phyloP scores from a whole-genome alignment of 495 filamentous ascomycete genomes.

The Penicillium fimorum region DNA sequence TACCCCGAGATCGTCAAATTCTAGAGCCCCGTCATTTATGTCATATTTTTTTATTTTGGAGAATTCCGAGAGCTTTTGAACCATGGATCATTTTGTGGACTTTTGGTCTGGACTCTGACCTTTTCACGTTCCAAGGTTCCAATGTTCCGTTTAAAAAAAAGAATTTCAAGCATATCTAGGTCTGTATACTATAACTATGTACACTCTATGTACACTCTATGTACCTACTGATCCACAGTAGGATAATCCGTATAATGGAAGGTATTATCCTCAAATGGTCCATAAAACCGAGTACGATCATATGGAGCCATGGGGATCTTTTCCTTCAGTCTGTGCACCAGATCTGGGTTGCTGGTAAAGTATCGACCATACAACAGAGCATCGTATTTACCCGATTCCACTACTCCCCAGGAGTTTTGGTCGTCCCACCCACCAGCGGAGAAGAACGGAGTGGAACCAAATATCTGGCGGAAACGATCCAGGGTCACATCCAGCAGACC shows the following conservation, averaged over 20 bases:
- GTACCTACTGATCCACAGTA: constrained; percentile 9
- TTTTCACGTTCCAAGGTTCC: background rate
- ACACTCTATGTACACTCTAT: background rate
- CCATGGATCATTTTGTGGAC: background rate
- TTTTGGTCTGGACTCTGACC: background rate
- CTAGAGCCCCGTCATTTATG: no score
- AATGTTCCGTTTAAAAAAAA: no score
- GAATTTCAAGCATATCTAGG: no score
- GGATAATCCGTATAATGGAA: constrained; percentile 35
- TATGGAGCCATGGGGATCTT: constrained; percentile 54
- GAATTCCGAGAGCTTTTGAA: background rate
- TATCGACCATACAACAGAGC: constrained; percentile 55
- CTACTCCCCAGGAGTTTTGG: constrained; percentile 43
- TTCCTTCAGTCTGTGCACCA: constrained; percentile 57
- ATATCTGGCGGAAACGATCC: constrained; percentile 41
- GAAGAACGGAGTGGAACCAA: constrained; percentile 48
- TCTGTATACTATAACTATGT: no score
- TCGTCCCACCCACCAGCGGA: constrained; percentile 50
- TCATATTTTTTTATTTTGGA: background rate
- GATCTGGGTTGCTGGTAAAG: constrained; percentile 68
- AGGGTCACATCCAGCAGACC: constrained; percentile 41
- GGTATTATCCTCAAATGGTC: constrained; percentile 38
- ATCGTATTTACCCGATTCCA: constrained; percentile 45
- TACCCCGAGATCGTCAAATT: no score
- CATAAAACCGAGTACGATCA: constrained; percentile 59